phyloP scores from a whole-genome alignment of 164 flowering plant species.

The Santalum album region DNA sequence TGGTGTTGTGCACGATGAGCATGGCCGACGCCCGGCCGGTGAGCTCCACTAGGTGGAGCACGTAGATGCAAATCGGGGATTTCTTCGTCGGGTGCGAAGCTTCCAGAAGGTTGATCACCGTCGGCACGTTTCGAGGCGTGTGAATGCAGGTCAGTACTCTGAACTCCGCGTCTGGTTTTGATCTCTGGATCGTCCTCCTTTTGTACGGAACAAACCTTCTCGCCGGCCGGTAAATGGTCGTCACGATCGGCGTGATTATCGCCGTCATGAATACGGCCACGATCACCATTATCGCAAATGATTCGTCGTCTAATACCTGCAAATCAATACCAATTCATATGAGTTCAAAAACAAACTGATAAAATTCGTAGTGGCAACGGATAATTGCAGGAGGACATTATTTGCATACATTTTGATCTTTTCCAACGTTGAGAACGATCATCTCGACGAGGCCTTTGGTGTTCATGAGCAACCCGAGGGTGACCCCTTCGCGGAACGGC shows the following conservation, averaged over 20 bases:
- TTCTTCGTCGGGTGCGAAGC: conserved; percentile 22
- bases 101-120: conserved; percentile 24
- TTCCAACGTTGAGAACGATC: conserved; percentile 29
- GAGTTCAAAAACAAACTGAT: too few relatives aligned
- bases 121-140: conserved; percentile 27
- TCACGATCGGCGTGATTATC: conserved; percentile 19
- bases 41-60: conserved; percentile 29
- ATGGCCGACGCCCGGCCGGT: conserved; percentile 33
- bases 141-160: conserved; percentile 20
- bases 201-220: conserved; percentile 20
- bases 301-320: conserved; percentile 23
- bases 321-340: background rate
- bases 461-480: conserved; percentile 34
- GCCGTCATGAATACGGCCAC: conserved; percentile 20
- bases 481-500: conserved; percentile 19
- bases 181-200: conserved; percentile 17
- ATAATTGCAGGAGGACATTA: too few relatives aligned
- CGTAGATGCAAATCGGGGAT: conserved; percentile 21
- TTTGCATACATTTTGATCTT: conserved; percentile 18
- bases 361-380: too few relatives aligned
- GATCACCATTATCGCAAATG: conserved; percentile 25
- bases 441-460: conserved; percentile 29
- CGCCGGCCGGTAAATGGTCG: conserved; percentile 16
- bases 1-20: conserved; percentile 26
- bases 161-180: conserved; percentile 17